A percentile compares a stretch with the other conserved stretches of the same genome.
Conservation (phyloP, 371 early-diverging fungal species). For the Mucor circinelloides region DNA sequence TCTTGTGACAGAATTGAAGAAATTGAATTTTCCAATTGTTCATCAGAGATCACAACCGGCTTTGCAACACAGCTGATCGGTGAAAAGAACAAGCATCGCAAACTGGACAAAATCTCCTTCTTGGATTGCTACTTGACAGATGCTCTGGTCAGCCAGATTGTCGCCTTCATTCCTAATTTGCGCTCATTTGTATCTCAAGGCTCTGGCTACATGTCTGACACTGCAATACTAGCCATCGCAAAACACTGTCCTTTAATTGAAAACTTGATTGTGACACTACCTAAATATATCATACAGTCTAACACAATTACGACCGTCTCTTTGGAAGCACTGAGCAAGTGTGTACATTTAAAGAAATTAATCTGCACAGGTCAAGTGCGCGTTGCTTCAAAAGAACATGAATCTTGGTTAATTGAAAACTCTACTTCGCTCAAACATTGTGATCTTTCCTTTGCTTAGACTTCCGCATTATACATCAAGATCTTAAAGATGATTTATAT, state of each 20-base stretch:
- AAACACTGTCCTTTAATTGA: constrained; percentile 16
- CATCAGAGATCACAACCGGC: not conserved
- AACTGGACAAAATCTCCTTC: not conserved
- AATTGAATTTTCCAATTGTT: not conserved
- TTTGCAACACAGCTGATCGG: not conserved
- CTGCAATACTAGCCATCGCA: constrained; percentile 12
- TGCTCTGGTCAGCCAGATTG: not conserved
- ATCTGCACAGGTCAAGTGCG: constrained; percentile 24
- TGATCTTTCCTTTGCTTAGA: constrained; percentile 8
- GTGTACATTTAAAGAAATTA: constrained; percentile 7
- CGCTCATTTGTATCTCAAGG: not conserved
- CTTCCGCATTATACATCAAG: not conserved
- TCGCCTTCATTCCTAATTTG: not conserved
- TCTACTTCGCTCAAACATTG: constrained; percentile 1
- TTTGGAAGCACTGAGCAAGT: constrained; percentile 8
- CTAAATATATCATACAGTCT: constrained; percentile 17
- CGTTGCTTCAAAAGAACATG: constrained; percentile 4
- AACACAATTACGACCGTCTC: constrained; percentile 20
- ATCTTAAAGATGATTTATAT: not conserved
- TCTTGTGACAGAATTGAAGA: not conserved
- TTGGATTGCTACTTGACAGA: constrained; percentile 6
- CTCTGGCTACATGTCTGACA: constrained; percentile 20
- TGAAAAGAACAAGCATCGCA: not conserved
- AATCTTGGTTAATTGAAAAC: not conserved
- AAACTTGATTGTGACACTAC: constrained; percentile 14